Percentiles rank a stretch among this genome's conserved stretches.
These are phyloP conservation scores for Aureobasidium sp. DNA, from an alignment of 2,329 filamentous ascomycete species.

Conservation along the genomic window DNA sequence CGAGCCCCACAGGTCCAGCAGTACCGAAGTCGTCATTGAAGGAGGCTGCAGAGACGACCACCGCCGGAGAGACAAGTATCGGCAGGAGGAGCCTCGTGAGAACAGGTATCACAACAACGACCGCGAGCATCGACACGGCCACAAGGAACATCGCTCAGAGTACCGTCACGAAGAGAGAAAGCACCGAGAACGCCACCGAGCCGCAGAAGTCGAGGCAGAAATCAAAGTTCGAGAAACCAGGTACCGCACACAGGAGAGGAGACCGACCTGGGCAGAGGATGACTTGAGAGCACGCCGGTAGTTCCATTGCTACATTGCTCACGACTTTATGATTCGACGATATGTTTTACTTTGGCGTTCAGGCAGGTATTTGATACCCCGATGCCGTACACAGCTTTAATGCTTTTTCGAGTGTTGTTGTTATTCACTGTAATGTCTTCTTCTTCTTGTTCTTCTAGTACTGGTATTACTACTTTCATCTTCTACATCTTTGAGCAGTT, in stretches of 20 bases:
- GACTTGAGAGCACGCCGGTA: neutral
- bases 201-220: neutral
- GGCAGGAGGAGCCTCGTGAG: neutral
- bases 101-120: neutral
- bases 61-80: neutral
- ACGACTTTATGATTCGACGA: constrained; percentile 1
- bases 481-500: neutral
- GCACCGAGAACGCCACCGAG: neutral
- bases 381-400: neutral
- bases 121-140: neutral
- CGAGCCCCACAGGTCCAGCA: neutral
- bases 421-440: neutral
- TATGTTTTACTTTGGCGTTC: neutral
- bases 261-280: neutral
- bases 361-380: neutral
- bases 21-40: constrained; percentile 4
- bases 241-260: constrained; percentile 2
- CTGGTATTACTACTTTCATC: neutral
- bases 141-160: neutral
- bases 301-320: neutral
- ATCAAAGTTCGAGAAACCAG: neutral
- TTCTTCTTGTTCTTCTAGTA: neutral
- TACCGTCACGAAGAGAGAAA: constrained; percentile 1
- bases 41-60: neutral
- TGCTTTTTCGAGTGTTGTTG: neutral